Evolutionary conservation across 495 filamentous ascomycete species (phyloP).

Genomic region (Rusavskia elegans): DNA sequence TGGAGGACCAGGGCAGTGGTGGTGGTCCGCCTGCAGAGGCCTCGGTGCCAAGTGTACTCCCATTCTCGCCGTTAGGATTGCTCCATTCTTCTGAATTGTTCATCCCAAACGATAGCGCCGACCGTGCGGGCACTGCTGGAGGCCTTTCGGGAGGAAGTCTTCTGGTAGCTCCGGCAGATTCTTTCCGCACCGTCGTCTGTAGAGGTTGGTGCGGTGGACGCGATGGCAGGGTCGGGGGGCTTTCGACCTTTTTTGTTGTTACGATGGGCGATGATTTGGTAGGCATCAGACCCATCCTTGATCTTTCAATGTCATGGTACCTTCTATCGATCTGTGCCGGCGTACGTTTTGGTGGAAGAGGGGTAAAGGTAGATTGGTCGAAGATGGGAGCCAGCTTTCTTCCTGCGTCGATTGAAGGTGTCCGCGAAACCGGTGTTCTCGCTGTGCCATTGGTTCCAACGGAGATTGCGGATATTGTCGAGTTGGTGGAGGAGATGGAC

Average conservation of each 20-base stretch:
- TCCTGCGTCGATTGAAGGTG: conserved; percentile 23
- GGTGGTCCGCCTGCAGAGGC: conserved; percentile 25
- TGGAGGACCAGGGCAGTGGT: conserved; percentile 37
- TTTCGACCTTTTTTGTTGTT: conserved; percentile 2
- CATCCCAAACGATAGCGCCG: conserved; percentile 24
- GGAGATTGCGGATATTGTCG: conserved; percentile 13
- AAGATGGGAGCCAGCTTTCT: conserved; percentile 26
- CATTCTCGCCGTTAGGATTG: neutral
- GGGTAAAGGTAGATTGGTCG: conserved; percentile 26
- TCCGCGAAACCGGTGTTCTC: conserved; percentile 17
- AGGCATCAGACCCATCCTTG: conserved; percentile 1
- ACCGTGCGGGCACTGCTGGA: conserved; percentile 17
- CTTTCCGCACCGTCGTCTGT: conserved; percentile 15
- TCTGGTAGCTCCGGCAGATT: conserved; percentile 5
- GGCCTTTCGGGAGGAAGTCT: conserved; percentile 22
- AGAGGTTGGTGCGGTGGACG: conserved; percentile 23
- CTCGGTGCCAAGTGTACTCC: neutral
- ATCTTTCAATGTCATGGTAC: conserved; percentile 9
- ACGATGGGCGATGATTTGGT: conserved; percentile 8
- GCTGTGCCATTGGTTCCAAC: conserved; percentile 21
- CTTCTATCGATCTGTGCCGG: conserved; percentile 6
- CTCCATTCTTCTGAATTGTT: conserved; percentile 12
- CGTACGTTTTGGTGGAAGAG: conserved; percentile 24
- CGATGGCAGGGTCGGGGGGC: conserved; percentile 12
- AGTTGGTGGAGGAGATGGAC: conserved; percentile 16